These are phyloP conservation scores for Boletus rufocinnamomeus DNA, from an alignment of 768 basidiomycete genomes.

Conservation along the genomic window DNA sequence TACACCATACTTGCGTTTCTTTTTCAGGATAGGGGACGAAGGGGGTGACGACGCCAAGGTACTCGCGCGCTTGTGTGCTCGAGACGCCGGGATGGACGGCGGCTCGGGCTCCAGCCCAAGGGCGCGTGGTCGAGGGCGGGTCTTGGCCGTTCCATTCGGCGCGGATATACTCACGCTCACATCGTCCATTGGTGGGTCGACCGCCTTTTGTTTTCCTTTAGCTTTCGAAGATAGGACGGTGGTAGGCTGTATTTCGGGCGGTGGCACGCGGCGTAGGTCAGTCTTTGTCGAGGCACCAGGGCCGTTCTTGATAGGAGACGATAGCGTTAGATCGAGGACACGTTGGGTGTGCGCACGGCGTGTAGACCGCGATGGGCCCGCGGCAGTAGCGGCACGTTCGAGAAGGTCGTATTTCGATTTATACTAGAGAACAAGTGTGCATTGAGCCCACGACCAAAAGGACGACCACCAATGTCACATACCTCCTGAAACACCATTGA, in stretches of 20 bases:
- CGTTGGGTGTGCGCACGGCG: slow-evolving; percentile 59
- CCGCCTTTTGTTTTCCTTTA: slow-evolving; percentile 36
- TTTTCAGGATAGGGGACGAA: slow-evolving; percentile 21
- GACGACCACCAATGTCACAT: slow-evolving; percentile 25
- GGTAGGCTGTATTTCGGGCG: not conserved
- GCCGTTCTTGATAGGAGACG: slow-evolving; percentile 22
- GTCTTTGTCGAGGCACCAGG: slow-evolving; percentile 13
- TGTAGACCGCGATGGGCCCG: slow-evolving; percentile 59
- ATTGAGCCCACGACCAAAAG: slow-evolving; percentile 3
- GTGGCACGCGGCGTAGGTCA: slow-evolving; percentile 14
- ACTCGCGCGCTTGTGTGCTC: slow-evolving; percentile 32
- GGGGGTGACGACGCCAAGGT: slow-evolving; percentile 23
- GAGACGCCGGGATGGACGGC: slow-evolving; percentile 10
- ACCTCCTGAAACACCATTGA: slow-evolving; percentile 76
- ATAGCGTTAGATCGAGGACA: slow-evolving; percentile 43
- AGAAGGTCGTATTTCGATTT: slow-evolving; percentile 65
- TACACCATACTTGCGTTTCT: slow-evolving; percentile 29
- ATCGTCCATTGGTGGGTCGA: slow-evolving; percentile 19
- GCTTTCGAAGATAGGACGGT: slow-evolving; percentile 29
- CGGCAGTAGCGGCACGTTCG: slow-evolving; percentile 42
- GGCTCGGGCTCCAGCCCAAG: slow-evolving; percentile 7
- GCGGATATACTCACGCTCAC: slow-evolving; percentile 10
- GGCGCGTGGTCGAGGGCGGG: slow-evolving; percentile 12
- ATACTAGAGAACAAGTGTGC: slow-evolving; percentile 42
- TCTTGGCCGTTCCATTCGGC: slow-evolving; percentile 14